phyloP scores from a whole-genome alignment of 306 rosid genomes.

The cucumber (Cucumis sativus) region Cucumber_9930_V3 NC_026655.2:10199501-10200000 shows the following conservation, averaged over 20 bases:
- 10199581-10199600: constrained; percentile 30
- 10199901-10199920: too few species aligned
- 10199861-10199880: not conserved
- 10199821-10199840: not conserved
- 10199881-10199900: not conserved
- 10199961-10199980: too few species aligned
- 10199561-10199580: constrained; percentile 16
- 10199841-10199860: not conserved
- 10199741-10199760: constrained; percentile 23
- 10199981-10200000: not conserved
- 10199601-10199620: constrained; percentile 32
- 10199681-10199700: not conserved
- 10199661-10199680: constrained; percentile 12
- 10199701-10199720: not conserved
- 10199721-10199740: constrained; percentile 19
- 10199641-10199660: constrained; percentile 20
- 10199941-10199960: too few species aligned
- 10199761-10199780: constrained; percentile 28
- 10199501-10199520: constrained; percentile 51
- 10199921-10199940: too few species aligned
- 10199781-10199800: not conserved
- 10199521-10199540: constrained; percentile 30
- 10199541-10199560: constrained; percentile 61
- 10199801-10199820: too few species aligned
- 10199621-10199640: constrained; percentile 22